These are phyloP conservation scores for Alternaria metachromatica DNA, from an alignment of 2,329 filamentous ascomycete genomes.

Conservation along the genomic window DNA sequence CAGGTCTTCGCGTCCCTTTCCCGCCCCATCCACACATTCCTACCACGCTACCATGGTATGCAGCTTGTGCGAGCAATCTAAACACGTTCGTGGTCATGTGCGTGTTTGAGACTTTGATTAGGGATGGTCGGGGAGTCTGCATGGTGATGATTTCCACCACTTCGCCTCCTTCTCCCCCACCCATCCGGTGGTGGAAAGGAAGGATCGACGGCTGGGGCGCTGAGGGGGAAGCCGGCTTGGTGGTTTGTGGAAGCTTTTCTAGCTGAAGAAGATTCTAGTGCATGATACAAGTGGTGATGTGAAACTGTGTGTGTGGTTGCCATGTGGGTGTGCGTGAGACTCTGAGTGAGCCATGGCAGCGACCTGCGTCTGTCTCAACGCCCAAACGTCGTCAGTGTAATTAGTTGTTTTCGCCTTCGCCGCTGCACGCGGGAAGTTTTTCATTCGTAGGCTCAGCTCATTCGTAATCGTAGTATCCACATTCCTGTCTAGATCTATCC, in stretches of 20 bases:
- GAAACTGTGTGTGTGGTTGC: not conserved
- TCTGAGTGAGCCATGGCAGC: not conserved
- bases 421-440: not conserved
- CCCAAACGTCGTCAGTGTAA: not conserved
- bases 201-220: not conserved
- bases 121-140: not conserved
- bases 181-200: not conserved
- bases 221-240: constrained; percentile 2
- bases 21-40: not conserved
- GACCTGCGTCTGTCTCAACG: not conserved
- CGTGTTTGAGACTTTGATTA: constrained; percentile 10
- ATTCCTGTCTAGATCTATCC: not conserved
- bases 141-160: not conserved
- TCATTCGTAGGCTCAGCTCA: not conserved
- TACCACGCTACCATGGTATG: constrained; percentile 1
- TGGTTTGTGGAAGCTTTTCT: constrained; percentile 18
- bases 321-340: not conserved
- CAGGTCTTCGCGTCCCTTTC: not conserved
- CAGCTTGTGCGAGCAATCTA: not conserved
- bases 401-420: not conserved
- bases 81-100: constrained; percentile 17
- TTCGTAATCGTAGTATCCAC: not conserved
- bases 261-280: constrained; percentile 14
- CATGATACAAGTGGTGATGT: not conserved
- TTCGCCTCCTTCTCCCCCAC: not conserved